phyloP scores from a whole-genome alignment of 805 yeast species.

The Lipomyces kockii region DNA sequence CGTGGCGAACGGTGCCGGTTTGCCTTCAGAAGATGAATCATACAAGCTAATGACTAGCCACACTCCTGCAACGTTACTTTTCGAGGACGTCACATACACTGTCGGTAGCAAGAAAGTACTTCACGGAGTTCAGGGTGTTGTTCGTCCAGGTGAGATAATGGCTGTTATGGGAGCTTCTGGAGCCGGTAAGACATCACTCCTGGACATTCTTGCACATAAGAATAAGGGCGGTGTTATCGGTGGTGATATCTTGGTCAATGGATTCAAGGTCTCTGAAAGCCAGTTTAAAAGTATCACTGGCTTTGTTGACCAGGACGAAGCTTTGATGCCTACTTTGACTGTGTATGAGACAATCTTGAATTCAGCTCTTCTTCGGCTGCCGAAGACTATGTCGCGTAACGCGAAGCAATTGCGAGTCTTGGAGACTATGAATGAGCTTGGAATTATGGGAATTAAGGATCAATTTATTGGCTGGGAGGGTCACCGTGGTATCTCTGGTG shows the following conservation, averaged over 20 bases:
- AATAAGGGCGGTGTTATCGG: conserved; percentile 71
- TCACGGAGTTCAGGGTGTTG: conserved; percentile 70
- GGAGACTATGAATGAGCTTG: conserved; percentile 82
- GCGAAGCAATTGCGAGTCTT: conserved; percentile 79
- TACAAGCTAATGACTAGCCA: conserved; percentile 59
- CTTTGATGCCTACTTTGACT: conserved; percentile 85
- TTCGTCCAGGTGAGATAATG: conserved; percentile 82
- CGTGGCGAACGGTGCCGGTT: conserved; percentile 14
- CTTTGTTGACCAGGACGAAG: conserved; percentile 96
- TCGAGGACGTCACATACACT: conserved; percentile 72
- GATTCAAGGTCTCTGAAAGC: conserved; percentile 48
- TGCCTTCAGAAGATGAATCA: conserved; percentile 49
- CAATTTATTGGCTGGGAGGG: conserved; percentile 86
- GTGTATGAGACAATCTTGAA: conserved; percentile 94
- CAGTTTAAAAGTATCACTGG: conserved; percentile 75
- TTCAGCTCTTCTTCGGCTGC: conserved; percentile 86
- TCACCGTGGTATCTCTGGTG: conserved; percentile 90
- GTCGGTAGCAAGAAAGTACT: conserved; percentile 59
- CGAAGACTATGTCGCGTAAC: conserved; percentile 71
- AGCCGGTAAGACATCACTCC: conserved; percentile 93
- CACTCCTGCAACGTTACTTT: conserved; percentile 73
- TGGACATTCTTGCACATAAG: conserved; percentile 90
- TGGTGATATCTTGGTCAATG: conserved; percentile 80
- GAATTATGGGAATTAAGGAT: conserved; percentile 82
- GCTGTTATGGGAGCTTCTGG: conserved; percentile 99